Percentiles rank a stretch among this genome's conserved stretches.
Conservation (phyloP, 495 filamentous ascomycete species). For the Hypoxylon trugodes region DNA sequence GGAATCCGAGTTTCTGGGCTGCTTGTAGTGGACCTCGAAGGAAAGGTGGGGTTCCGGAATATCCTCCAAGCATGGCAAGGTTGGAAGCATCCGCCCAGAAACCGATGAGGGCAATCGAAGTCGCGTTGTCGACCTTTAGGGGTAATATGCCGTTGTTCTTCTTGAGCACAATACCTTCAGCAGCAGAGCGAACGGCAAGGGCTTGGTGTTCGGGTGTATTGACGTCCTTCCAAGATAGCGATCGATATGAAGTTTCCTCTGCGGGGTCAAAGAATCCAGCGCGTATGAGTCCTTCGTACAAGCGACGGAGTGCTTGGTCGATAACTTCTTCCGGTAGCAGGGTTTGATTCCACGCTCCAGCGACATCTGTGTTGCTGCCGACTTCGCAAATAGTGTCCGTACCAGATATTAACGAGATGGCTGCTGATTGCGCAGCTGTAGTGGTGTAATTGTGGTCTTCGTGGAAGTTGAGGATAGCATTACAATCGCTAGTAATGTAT, state of each 20-base stretch:
- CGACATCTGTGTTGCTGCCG: conserved; percentile 40
- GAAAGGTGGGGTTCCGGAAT: conserved; percentile 50
- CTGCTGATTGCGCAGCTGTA: conserved; percentile 47
- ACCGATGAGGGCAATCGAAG: conserved; percentile 52
- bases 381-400: conserved; percentile 50
- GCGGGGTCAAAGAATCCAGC: conserved; percentile 49
- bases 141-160: conserved; percentile 52
- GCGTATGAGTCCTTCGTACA: conserved; percentile 48
- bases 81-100: conserved; percentile 49
- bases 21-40: conserved; percentile 47
- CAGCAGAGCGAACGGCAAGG: conserved; percentile 46
- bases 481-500: conserved; percentile 56
- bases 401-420: conserved; percentile 46
- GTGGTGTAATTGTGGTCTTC: conserved; percentile 48
- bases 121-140: conserved; percentile 32
- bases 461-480: conserved; percentile 52
- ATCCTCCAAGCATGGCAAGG: conserved; percentile 51
- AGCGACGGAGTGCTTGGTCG: conserved; percentile 46
- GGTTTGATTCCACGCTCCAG: conserved; percentile 44
- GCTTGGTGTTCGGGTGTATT: conserved; percentile 39
- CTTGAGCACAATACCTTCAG: conserved; percentile 49
- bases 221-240: conserved; percentile 43
- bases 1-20: conserved; percentile 44
- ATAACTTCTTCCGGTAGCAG: conserved; percentile 43
- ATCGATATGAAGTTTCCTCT: conserved; percentile 39